Percentiles rank a stretch among this genome's conserved stretches.
Conservation (phyloP, 2,329 filamentous ascomycete genomes). For the Pezicula rhizophila region DNA sequence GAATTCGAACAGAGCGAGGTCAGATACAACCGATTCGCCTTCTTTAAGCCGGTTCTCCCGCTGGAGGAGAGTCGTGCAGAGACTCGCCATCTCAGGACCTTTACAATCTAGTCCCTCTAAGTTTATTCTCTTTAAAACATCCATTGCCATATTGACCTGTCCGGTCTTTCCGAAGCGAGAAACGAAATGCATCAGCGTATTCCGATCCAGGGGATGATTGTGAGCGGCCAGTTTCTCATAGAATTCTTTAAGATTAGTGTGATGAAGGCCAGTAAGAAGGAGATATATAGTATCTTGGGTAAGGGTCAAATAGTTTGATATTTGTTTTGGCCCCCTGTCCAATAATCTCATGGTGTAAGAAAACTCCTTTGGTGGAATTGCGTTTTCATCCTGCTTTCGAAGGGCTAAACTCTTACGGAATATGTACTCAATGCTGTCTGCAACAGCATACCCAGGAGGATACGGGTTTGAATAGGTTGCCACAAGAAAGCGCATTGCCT, state of each 20-base stretch:
- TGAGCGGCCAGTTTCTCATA: constrained; percentile 12
- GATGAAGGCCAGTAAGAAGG: constrained; percentile 12
- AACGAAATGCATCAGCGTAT: constrained; percentile 23
- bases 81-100: constrained; percentile 40
- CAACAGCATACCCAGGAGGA: constrained; percentile 14
- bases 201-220: constrained; percentile 13
- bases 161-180: constrained; percentile 32
- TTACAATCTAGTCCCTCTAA: constrained; percentile 39
- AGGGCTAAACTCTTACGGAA: constrained; percentile 11
- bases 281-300: constrained; percentile 17
- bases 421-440: constrained; percentile 19
- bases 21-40: constrained; percentile 35
- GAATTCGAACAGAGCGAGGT: constrained; percentile 46
- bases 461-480: constrained; percentile 16
- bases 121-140: constrained; percentile 35
- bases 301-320: constrained; percentile 3
- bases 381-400: not conserved
- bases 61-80: constrained; percentile 54
- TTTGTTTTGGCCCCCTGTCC: constrained; percentile 3
- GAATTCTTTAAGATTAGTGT: constrained; percentile 10
- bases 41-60: constrained; percentile 15
- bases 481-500: constrained; percentile 17
- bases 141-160: constrained; percentile 37
- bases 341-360: not conserved
- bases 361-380: constrained; percentile 2